Percentiles rank a stretch among this genome's conserved stretches.
Conservation (phyloP, 192 early-diverging fungal genomes). For the Entomortierella lignicola region DNA sequence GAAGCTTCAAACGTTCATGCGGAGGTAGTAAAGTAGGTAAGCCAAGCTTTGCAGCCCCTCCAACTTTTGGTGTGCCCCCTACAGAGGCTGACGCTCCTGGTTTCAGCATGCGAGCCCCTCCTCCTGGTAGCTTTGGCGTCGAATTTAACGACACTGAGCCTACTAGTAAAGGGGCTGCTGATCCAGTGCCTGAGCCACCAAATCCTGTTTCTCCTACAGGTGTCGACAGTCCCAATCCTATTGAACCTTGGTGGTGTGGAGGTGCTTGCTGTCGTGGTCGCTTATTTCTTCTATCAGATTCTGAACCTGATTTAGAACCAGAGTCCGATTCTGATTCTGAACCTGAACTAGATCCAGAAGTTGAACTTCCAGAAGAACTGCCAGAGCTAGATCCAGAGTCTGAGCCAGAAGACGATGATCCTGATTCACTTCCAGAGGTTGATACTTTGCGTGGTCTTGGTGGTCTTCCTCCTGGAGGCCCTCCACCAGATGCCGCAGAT, state of each 20-base stretch:
- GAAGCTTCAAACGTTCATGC: slow-evolving; percentile 24
- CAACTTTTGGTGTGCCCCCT: slow-evolving; percentile 32
- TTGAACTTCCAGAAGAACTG: slow-evolving; percentile 29
- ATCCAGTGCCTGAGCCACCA: not conserved
- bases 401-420: slow-evolving; percentile 36
- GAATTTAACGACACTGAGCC: not conserved
- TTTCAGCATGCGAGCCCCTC: slow-evolving; percentile 14
- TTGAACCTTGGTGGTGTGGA: slow-evolving; percentile 14
- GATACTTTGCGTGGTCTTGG: slow-evolving; percentile 26
- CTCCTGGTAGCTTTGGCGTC: slow-evolving; percentile 18
- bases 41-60: slow-evolving; percentile 13
- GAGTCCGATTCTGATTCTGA: slow-evolving; percentile 41
- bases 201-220: slow-evolving; percentile 16
- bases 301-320: slow-evolving; percentile 29
- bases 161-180: not conserved
- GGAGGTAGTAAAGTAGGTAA: slow-evolving; percentile 29
- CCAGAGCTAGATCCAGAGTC: slow-evolving; percentile 47
- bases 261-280: not conserved
- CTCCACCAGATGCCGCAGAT: not conserved
- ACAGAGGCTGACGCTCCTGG: not conserved
- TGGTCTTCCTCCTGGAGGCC: not conserved
- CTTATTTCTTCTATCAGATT: slow-evolving; percentile 1
- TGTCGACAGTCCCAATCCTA: slow-evolving; percentile 43
- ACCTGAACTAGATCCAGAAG: slow-evolving; percentile 39
- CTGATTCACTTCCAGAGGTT: slow-evolving; percentile 45